Evolutionary conservation across 192 early-diverging fungal genomes (phyloP).

Genomic region (Diversispora epigaea): DNA sequence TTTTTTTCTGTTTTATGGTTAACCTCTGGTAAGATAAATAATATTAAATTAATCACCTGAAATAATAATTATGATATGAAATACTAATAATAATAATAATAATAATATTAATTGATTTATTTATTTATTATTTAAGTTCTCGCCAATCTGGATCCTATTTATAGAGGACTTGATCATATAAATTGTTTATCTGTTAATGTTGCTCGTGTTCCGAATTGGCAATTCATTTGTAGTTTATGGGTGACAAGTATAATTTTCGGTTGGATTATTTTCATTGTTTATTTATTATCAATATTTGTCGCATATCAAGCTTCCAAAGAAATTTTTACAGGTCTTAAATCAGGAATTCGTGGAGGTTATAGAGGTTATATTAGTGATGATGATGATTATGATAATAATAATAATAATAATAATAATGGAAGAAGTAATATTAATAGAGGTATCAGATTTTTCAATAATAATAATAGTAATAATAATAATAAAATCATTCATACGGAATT

Average conservation of each 20-base stretch:
- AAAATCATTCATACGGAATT: too few species aligned
- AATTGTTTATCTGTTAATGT: not conserved
- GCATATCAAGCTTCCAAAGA: not conserved
- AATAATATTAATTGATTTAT: too few species aligned
- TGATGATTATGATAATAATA: not conserved
- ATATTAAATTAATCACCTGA: not conserved
- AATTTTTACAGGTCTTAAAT: not conserved
- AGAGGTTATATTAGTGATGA: not conserved
- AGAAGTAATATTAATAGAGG: too few species aligned
- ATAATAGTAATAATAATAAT: too few species aligned
- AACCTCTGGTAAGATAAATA: not conserved
- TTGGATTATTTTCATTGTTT: not conserved
- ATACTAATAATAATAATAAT: not conserved
- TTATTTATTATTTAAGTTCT: not conserved
- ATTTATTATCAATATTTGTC: not conserved
- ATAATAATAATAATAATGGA: not conserved
- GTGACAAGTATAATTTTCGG: slow-evolving; percentile 4
- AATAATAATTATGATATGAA: not conserved
- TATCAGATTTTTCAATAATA: too few species aligned
- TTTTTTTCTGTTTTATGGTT: not conserved
- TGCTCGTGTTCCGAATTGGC: too few species aligned
- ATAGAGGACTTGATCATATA: not conserved
- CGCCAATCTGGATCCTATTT: not conserved
- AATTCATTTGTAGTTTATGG: not conserved
- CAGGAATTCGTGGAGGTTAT: not conserved